Evolutionary conservation across 352 stramenopile genomes (phyloP), one percentile per base, ranked within the genome.

Genomic region (Globisporangium heterothallicum): DNA sequence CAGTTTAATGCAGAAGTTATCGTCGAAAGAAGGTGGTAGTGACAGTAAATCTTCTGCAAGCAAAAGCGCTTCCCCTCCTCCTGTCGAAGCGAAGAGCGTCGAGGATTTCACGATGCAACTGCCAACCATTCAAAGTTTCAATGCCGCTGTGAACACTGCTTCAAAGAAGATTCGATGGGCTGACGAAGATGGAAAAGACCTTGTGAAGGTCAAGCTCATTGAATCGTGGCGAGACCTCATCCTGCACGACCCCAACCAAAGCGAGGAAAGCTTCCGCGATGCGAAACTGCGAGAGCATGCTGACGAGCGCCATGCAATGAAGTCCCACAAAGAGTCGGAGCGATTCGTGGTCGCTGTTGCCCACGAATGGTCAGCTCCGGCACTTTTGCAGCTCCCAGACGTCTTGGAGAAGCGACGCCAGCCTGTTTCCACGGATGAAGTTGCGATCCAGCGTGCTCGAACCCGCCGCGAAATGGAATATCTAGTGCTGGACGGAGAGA

Each of bases 161-260:
- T 70, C 68, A 42, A 87, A 86, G 49, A 71, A 76, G 42, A 94
- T 94, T 59, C 78, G 77, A 26, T 94, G 83, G 83, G 83, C 83
- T 0, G 83, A 94, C 51, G 74, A 94, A 57, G 72, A 64, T 25
- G 83, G 83, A 42, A 64, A 77, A 35, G 83, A 92, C 10, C 72
- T 94, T 7, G 72, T 87, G 22, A 84, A 89, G 59, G 56, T 94
- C 53, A 86, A 91, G 55, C 54, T 92, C 14, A 94, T 94, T 34
- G 83, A 94, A 57, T 94, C 83, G 18, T 94, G 83, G 83, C 72
- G 83, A 18, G 83, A 94, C 42, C 68, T 86, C 52, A 72, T 92
- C 35, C 64, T 81, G 24, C 64, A 84, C 41, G 67, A 82, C 14
- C 60, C 71, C 2, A 65, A 56, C 48, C 63, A 82, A 47, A 73